These are phyloP conservation scores for Colletotrichum sansevieriae DNA, from an alignment of 2,329 filamentous ascomycete species.

Conservation along the genomic window DNA sequence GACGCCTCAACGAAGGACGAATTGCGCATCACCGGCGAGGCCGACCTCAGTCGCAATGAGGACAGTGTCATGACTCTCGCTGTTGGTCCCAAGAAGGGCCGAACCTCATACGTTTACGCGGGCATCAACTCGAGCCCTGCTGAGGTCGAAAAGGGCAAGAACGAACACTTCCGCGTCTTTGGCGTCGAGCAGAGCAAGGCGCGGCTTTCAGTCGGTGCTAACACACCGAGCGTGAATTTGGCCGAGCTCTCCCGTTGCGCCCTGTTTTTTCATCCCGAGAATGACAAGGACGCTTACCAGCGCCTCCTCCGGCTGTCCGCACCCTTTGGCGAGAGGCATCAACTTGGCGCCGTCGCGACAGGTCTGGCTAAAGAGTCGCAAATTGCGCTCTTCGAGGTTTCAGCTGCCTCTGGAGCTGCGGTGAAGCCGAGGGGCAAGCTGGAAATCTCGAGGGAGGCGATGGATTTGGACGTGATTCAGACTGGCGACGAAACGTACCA, in stretches of 20 bases:
- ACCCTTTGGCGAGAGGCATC: constrained; percentile 56
- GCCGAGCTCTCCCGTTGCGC: constrained; percentile 65
- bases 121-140: constrained; percentile 86
- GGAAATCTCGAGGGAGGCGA: constrained; percentile 68
- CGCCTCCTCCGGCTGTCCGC: constrained; percentile 68
- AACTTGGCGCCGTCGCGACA: constrained; percentile 83
- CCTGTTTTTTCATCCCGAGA: constrained; percentile 64
- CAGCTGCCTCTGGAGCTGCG: constrained; percentile 61
- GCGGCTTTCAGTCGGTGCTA: constrained; percentile 48
- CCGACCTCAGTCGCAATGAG: constrained; percentile 85
- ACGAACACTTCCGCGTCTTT: constrained; percentile 87
- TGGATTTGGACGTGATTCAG: constrained; percentile 79
- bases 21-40: constrained; percentile 75
- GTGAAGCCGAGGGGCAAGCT: constrained; percentile 64
- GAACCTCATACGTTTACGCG: constrained; percentile 71
- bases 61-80: constrained; percentile 90
- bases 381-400: constrained; percentile 83
- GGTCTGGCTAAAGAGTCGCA: constrained; percentile 82
- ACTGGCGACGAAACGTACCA: constrained; percentile 73
- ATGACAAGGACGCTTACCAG: constrained; percentile 69
- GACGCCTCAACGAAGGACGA: constrained; percentile 76
- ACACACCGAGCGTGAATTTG: constrained; percentile 55
- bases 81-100: constrained; percentile 65
- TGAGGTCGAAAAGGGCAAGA: constrained; percentile 80
- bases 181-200: constrained; percentile 63